A percentile compares a stretch with the other conserved stretches of the same genome.
phyloP scores from a whole-genome alignment of 176 grass and related monocot genomes.

The Oryza rufipogon region DNA sequence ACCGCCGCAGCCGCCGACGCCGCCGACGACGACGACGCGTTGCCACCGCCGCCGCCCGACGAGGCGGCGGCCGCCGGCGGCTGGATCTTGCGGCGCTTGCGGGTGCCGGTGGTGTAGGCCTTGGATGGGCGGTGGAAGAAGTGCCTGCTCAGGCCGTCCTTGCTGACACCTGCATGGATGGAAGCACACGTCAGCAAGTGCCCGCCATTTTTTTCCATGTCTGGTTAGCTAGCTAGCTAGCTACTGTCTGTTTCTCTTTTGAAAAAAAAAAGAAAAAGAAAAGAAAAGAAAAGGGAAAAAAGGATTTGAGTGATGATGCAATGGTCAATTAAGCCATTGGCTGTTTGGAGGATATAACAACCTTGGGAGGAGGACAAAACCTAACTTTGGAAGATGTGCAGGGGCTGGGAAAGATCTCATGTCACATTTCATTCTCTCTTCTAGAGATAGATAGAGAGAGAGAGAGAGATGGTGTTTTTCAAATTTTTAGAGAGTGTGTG shows the following conservation, averaged over 20 bases:
- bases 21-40: not conserved
- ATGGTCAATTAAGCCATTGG: slow-evolving; percentile 27
- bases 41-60: not conserved
- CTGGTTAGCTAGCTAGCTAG: slow-evolving; percentile 2
- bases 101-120: slow-evolving; percentile 93
- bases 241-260: slow-evolving; percentile 34
- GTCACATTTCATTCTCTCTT: slow-evolving; percentile 38
- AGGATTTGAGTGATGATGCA: slow-evolving; percentile 15
- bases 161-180: slow-evolving; percentile 75
- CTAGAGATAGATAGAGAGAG: not conserved
- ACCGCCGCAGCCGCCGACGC: no score
- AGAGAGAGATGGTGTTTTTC: not conserved
- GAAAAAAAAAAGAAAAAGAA: not conserved
- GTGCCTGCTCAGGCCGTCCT: slow-evolving; percentile 81
- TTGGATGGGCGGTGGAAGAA: slow-evolving; percentile 96
- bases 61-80: slow-evolving; percentile 21
- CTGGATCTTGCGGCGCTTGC: slow-evolving; percentile 92
- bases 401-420: slow-evolving; percentile 42
- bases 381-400: slow-evolving; percentile 57
- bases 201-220: slow-evolving; percentile 13
- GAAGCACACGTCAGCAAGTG: slow-evolving; percentile 33
- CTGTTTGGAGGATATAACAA: slow-evolving; percentile 67
- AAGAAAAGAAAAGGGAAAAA: no score
- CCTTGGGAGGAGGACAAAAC: slow-evolving; percentile 55
- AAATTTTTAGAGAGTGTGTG: slow-evolving; percentile 1